Evolutionary conservation across 1,139 yeast genomes (phyloP).

Genomic region (Blastobotrys illinoisensis): DNA sequence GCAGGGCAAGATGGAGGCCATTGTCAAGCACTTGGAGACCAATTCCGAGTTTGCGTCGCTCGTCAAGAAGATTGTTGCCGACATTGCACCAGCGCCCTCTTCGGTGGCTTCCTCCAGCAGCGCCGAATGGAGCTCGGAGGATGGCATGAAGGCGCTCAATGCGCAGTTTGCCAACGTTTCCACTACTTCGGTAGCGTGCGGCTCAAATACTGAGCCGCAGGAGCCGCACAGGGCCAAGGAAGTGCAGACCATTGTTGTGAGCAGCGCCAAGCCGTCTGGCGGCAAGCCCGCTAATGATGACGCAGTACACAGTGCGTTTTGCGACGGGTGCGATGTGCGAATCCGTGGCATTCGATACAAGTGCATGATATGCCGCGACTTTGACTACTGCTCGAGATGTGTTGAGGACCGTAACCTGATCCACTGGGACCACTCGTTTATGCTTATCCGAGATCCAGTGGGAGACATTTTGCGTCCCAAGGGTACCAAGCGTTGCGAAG

Average conservation of each 20-base stretch:
- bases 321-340: slow-evolving; percentile 19
- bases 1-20: neutral
- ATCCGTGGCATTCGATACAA: slow-evolving; percentile 36
- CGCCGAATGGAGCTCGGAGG: too few relatives aligned
- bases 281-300: neutral
- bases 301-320: slow-evolving; percentile 14
- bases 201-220: neutral
- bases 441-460: slow-evolving; percentile 12
- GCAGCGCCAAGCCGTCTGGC: neutral
- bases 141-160: neutral
- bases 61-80: neutral
- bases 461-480: slow-evolving; percentile 6
- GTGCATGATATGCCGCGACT: slow-evolving; percentile 48
- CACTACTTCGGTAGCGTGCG: neutral
- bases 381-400: slow-evolving; percentile 48
- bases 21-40: neutral
- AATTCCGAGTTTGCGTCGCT: neutral
- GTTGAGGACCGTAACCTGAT: slow-evolving; percentile 6
- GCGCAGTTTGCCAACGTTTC: neutral
- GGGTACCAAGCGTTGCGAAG: neutral
- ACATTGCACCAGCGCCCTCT: neutral
- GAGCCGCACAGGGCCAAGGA: neutral
- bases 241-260: neutral
- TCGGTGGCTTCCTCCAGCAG: too few relatives aligned
- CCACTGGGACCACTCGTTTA: slow-evolving; percentile 22